Evolutionary conservation across 805 yeast genomes (phyloP).

Genomic region (Yarrowia osloensis): DNA sequence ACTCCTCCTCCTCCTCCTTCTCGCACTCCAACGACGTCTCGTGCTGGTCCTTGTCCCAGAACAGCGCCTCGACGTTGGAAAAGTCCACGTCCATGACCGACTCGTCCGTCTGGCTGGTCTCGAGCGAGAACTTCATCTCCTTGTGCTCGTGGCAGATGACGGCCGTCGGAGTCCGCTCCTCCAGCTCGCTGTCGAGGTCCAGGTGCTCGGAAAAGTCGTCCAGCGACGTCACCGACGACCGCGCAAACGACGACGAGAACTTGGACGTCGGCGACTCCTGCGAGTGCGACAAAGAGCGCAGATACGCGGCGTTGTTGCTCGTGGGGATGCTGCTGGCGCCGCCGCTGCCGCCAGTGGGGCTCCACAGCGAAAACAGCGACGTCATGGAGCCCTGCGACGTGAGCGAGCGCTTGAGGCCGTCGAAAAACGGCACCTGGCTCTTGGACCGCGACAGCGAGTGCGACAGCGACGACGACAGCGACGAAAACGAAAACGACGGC

Average conservation of each 20-base stretch:
- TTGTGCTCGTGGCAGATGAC: conserved; percentile 1
- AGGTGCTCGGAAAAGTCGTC: conserved; percentile 20
- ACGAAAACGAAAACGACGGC: conserved; percentile 35
- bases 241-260: conserved; percentile 25
- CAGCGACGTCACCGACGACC: conserved; percentile 17
- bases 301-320: background rate
- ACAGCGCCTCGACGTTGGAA: conserved; percentile 19
- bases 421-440: conserved; percentile 19
- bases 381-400: conserved; percentile 25
- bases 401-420: conserved; percentile 18
- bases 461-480: conserved; percentile 34
- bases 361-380: conserved; percentile 23
- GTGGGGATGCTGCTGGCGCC: background rate
- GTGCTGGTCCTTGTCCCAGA: conserved; percentile 1
- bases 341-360: background rate
- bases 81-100: conserved; percentile 5
- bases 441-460: conserved; percentile 24
- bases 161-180: conserved; percentile 21
- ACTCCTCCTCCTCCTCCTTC: background rate
- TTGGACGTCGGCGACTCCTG: conserved; percentile 27
- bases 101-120: background rate
- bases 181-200: conserved; percentile 21
- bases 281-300: conserved; percentile 16
- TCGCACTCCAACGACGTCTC: background rate
- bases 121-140: background rate